Conservation (phyloP, 306 rosid genomes). For the Carpinus fangiana region DNA sequence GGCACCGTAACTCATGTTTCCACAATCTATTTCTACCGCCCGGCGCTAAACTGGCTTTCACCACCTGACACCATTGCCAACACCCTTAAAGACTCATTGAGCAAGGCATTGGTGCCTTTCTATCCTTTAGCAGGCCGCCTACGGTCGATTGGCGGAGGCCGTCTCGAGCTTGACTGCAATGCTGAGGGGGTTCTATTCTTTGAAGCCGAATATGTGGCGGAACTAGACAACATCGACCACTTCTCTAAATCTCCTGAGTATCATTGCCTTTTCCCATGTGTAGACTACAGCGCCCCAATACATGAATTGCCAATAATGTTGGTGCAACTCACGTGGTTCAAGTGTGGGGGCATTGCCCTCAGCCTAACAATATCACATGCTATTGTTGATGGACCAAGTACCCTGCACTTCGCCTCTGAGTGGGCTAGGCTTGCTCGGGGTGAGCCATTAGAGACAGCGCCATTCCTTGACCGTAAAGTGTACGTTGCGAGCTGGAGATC, state of each 20-base stretch:
- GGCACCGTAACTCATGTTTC: slow-evolving; percentile 48
- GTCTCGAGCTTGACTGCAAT: slow-evolving; percentile 59
- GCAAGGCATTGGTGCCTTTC: slow-evolving; percentile 52
- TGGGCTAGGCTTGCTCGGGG: slow-evolving; percentile 59
- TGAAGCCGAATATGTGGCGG: slow-evolving; percentile 44
- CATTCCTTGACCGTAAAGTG: slow-evolving; percentile 38
- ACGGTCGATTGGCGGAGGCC: slow-evolving; percentile 41
- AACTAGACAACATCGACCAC: slow-evolving; percentile 36
- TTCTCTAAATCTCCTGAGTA: slow-evolving; percentile 32
- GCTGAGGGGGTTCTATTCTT: slow-evolving; percentile 43
- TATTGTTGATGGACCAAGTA: slow-evolving; percentile 52
- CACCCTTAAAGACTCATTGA: slow-evolving; percentile 45
- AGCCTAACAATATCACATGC: slow-evolving; percentile 41
- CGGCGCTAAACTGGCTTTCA: slow-evolving; percentile 20
- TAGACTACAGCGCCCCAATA: slow-evolving; percentile 48
- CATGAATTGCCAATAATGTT: slow-evolving; percentile 45
- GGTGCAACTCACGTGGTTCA: slow-evolving; percentile 51
- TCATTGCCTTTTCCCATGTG: slow-evolving; percentile 21
- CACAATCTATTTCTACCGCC: slow-evolving; percentile 48
- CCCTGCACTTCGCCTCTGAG: slow-evolving; percentile 39
- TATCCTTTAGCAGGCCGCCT: slow-evolving; percentile 66
- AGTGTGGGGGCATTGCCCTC: slow-evolving; percentile 52
- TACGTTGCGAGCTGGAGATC: slow-evolving; percentile 29
- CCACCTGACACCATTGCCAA: slow-evolving; percentile 14
- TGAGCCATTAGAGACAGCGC: slow-evolving; percentile 31